A percentile compares a stretch with the other conserved stretches of the same genome.
phyloP scores from a whole-genome alignment of 2,329 filamentous ascomycete genomes.

The Rugonectria rugulosa region DNA sequence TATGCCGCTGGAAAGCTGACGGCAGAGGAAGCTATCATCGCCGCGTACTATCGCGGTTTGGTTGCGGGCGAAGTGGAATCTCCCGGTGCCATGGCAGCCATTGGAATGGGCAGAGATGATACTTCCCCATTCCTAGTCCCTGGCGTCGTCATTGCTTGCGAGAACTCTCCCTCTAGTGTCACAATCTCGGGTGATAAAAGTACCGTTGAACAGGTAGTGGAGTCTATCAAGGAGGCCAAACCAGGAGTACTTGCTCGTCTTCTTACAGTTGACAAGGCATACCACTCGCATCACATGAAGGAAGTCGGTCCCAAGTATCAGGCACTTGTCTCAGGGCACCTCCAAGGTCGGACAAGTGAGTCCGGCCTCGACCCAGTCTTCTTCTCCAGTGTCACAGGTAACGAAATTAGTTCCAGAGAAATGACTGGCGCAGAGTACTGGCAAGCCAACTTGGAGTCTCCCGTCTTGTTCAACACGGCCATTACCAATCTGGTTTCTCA shows the following conservation, averaged over 20 bases:
- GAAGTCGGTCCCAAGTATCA: conserved; percentile 35
- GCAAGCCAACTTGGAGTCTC: conserved; percentile 40
- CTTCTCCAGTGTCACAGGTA: conserved; percentile 41
- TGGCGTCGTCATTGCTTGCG: conserved; percentile 43
- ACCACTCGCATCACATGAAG: conserved; percentile 49
- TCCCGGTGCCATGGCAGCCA: conserved; percentile 45
- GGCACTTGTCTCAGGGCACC: not conserved
- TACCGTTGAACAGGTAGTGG: conserved; percentile 36
- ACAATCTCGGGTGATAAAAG: conserved; percentile 45
- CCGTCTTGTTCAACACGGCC: conserved; percentile 36
- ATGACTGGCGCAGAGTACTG: conserved; percentile 39
- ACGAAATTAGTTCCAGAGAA: not conserved
- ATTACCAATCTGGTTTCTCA: conserved; percentile 13
- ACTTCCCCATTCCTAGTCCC: conserved; percentile 35
- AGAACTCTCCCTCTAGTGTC: conserved; percentile 45
- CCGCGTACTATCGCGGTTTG: conserved; percentile 50
- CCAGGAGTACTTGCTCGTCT: conserved; percentile 41
- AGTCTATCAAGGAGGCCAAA: conserved; percentile 35
- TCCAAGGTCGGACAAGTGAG: not conserved
- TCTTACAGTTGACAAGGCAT: conserved; percentile 48
- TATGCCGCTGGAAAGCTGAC: conserved; percentile 50
- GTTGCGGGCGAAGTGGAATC: conserved; percentile 1
- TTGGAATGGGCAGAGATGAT: conserved; percentile 44
- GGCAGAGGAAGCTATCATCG: conserved; percentile 45
- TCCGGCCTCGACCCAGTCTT: not conserved